phyloP scores from a whole-genome alignment of 768 basidiomycete species.

The Boletus subparvulus region DNA sequence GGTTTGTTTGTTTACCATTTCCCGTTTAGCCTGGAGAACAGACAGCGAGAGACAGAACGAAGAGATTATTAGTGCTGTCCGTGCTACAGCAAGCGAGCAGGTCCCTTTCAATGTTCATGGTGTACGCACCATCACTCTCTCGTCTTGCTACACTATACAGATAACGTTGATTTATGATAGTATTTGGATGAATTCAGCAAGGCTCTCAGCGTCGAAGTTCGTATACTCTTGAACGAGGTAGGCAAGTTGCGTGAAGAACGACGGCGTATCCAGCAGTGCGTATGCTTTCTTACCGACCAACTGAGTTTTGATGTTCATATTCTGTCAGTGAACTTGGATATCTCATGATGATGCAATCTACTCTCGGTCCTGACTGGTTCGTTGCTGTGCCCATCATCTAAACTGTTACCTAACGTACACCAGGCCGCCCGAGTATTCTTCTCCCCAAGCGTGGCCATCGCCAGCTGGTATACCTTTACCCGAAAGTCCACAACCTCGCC shows the following conservation, averaged over 20 bases:
- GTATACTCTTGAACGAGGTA: too few species aligned
- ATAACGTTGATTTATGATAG: constrained; percentile 31
- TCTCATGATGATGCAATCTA: constrained; percentile 60
- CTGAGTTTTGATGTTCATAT: neutral
- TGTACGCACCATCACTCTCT: too few species aligned
- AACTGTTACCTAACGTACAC: neutral
- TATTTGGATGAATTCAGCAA: constrained; percentile 84
- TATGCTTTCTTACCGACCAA: too few species aligned
- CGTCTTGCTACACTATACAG: neutral
- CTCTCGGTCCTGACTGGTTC: constrained; percentile 71
- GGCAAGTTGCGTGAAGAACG: too few species aligned
- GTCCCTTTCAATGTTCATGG: too few species aligned
- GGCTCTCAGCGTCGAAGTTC: constrained; percentile 49
- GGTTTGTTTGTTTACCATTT: neutral
- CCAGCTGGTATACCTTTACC: constrained; percentile 38
- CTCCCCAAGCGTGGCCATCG: constrained; percentile 44
- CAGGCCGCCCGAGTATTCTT: constrained; percentile 39
- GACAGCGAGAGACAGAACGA: too few species aligned
- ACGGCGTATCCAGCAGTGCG: too few species aligned
- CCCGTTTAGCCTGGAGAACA: constrained; percentile 34
- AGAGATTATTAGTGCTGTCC: too few species aligned
- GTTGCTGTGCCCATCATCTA: neutral
- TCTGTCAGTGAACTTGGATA: constrained; percentile 65
- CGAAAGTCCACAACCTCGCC: constrained; percentile 44
- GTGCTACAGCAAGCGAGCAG: too few species aligned